Evolutionary conservation across 805 yeast species (phyloP), one percentile per base, ranked within the genome.

Genomic region (Kregervanrija pseudodelftensis): DNA sequence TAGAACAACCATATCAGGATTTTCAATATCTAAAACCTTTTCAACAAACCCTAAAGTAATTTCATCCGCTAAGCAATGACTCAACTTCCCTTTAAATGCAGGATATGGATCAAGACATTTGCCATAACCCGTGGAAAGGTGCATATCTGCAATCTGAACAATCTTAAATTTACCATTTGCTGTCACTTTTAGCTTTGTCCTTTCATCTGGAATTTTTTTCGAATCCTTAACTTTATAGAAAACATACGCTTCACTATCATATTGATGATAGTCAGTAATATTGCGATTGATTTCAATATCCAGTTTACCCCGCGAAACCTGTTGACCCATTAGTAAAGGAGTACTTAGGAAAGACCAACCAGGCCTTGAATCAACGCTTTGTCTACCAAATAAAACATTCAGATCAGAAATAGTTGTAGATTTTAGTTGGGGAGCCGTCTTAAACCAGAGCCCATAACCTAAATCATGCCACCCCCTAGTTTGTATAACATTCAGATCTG

Each of bases 131-230:
- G 95, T 84, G n/a, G 93, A 75, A 59, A 85, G 82, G 64, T 93
- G 99, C 45, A 91, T 67, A 61, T 93, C 98, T 0, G 97, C 95
- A 5, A 91, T 77, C 63, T 93, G 99, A 10, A 88, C 64, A 36
- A 93, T 82, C 61, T 85, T 91, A 64, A 82, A 86, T 44, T 69
- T 74, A 4, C 78, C 79, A 15, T 72, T 57, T 2, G 64, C 49
- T 10, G 64, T 54, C 12, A 72, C 57, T 41, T 66, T 64, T 2
- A 46, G 37, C 7, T 33, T 10, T 3, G 45, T 28, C 36, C 79
- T 61, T 7, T 45, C 43, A 3, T 69, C 67, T 39, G 47, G 41
- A 47, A 45, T 11, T 40, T 41, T 44, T 39, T 42, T 16, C 12
- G 46, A 11, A 51, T 57, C 37, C 16, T 41, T 47, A 9, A 45